Percentiles rank a stretch among this genome's conserved stretches.
Conservation (phyloP, 495 filamentous ascomycete genomes). For the Neurospora terricola region DNA sequence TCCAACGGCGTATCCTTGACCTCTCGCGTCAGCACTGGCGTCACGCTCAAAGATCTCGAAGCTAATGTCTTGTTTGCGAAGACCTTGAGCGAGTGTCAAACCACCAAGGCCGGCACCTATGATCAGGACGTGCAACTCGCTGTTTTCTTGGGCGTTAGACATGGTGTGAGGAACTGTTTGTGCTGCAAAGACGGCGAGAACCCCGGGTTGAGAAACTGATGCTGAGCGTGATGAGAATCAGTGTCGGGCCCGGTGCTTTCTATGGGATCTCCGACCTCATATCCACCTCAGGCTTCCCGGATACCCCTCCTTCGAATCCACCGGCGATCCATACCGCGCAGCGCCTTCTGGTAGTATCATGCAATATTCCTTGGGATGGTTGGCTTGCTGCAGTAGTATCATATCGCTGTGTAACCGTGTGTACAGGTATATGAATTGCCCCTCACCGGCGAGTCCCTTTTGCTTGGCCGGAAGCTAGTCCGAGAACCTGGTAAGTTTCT, state of each 20-base stretch:
- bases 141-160: background rate
- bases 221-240: background rate
- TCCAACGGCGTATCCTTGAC: constrained; percentile 45
- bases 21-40: constrained; percentile 21
- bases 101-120: constrained; percentile 27
- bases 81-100: constrained; percentile 28
- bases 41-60: constrained; percentile 44
- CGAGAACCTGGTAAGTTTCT: background rate
- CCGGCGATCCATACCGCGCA: background rate
- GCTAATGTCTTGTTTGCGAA: constrained; percentile 40
- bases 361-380: background rate
- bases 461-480: background rate
- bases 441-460: background rate
- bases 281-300: background rate
- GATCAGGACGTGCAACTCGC: constrained; percentile 13
- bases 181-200: background rate
- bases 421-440: background rate
- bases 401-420: background rate
- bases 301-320: background rate
- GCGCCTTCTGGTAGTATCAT: background rate
- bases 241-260: background rate
- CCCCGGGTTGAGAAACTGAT: background rate
- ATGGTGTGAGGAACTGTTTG: background rate
- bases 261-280: background rate
- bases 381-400: background rate